Percentiles rank a stretch among this genome's conserved stretches.
Evolutionary conservation across 352 stramenopile genomes (phyloP).

Genomic region (Elongisporangium senticosum): DNA sequence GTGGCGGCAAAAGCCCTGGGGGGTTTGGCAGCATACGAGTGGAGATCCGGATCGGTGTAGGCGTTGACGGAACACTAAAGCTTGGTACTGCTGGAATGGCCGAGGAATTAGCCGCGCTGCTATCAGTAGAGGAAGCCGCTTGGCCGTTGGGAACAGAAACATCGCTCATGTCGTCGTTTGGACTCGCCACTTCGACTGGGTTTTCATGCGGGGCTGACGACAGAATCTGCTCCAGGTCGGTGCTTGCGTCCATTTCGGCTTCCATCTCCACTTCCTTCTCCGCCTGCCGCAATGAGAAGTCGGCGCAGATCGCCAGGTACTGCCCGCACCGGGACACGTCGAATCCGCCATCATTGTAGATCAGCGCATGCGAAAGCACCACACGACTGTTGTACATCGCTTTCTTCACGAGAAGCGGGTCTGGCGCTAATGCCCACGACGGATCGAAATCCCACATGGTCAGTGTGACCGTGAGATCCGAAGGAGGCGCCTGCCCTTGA

Average conservation of each 20-base stretch:
- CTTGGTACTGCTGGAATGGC: slow-evolving; percentile 11
- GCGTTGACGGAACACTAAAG: slow-evolving; percentile 3
- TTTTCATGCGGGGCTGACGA: slow-evolving; percentile 57
- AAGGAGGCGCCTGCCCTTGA: slow-evolving; percentile 66
- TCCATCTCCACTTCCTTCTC: slow-evolving; percentile 83
- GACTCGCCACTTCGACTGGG: slow-evolving; percentile 37
- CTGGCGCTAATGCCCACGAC: slow-evolving; percentile 63
- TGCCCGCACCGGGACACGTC: slow-evolving; percentile 94
- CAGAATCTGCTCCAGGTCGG: slow-evolving; percentile 71
- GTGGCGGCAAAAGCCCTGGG: slow-evolving; percentile 27
- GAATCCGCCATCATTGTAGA: slow-evolving; percentile 98
- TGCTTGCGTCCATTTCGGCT: slow-evolving; percentile 62
- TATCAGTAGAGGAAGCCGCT: slow-evolving; percentile 27
- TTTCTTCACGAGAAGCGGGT: slow-evolving; percentile 71
- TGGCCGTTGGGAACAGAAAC: slow-evolving; percentile 40
- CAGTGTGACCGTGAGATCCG: slow-evolving; percentile 91
- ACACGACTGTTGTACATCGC: slow-evolving; percentile 82
- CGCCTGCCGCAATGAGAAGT: slow-evolving; percentile 90
- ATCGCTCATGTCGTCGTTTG: slow-evolving; percentile 63
- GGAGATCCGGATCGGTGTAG: slow-evolving; percentile 23
- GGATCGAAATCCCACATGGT: slow-evolving; percentile 94
- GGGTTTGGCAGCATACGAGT: slow-evolving; percentile 27
- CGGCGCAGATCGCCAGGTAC: slow-evolving; percentile 93
- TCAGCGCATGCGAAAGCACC: slow-evolving; percentile 88
- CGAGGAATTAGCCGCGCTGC: slow-evolving; percentile 23